phyloP scores from a whole-genome alignment of 2,329 filamentous ascomycete species.

The Pseudopithomyces chartarum region DNA sequence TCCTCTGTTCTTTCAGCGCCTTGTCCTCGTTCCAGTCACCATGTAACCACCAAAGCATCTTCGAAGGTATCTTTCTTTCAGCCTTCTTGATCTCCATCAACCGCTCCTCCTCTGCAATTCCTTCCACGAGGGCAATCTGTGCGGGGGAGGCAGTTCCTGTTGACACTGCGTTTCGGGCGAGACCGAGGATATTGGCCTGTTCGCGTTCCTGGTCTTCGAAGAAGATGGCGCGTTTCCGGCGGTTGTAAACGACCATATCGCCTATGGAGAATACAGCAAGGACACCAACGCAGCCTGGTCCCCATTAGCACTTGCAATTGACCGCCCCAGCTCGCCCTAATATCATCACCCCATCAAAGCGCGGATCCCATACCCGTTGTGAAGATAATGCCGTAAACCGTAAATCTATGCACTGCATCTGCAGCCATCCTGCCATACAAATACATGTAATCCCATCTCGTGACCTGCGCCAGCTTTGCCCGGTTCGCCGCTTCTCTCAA shows the following conservation, averaged over 20 bases:
- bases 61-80: slow-evolving; percentile 35
- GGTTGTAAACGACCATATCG: slow-evolving; percentile 71
- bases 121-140: slow-evolving; percentile 57
- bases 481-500: slow-evolving; percentile 55
- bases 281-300: slow-evolving; percentile 61
- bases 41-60: slow-evolving; percentile 42
- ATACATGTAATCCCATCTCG: slow-evolving; percentile 56
- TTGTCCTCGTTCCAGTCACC: slow-evolving; percentile 47
- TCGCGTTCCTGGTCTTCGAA: slow-evolving; percentile 58
- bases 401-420: slow-evolving; percentile 65
- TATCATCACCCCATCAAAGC: background rate
- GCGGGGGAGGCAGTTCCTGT: slow-evolving; percentile 54
- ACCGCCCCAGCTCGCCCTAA: background rate
- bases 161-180: slow-evolving; percentile 50
- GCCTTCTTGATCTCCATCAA: slow-evolving; percentile 46
- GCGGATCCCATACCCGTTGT: slow-evolving; percentile 59
- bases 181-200: slow-evolving; percentile 48
- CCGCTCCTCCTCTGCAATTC: slow-evolving; percentile 68
- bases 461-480: slow-evolving; percentile 56
- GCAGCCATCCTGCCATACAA: slow-evolving; percentile 50
- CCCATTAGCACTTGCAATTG: slow-evolving; percentile 14
- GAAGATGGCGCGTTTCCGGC: slow-evolving; percentile 66
- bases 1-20: slow-evolving; percentile 40
- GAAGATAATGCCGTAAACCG: slow-evolving; percentile 64
- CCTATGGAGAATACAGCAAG: slow-evolving; percentile 68